Evolutionary conservation across 441 rosid species (phyloP).

Genomic region (Theobroma grandiflorum): DNA sequence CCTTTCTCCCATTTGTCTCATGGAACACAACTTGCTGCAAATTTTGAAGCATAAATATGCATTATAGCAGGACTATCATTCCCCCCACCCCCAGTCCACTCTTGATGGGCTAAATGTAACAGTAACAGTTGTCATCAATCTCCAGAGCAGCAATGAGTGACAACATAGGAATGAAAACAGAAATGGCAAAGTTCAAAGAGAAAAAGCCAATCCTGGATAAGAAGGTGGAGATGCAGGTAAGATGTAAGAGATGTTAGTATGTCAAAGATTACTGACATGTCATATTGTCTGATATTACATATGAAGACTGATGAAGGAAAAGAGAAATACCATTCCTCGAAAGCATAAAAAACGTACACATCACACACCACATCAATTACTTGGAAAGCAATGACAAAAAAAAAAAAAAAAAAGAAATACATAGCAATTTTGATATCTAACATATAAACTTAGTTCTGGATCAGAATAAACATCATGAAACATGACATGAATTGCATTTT

Average conservation of each 20-base stretch:
- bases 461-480: constrained; percentile 10
- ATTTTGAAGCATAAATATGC: not conserved
- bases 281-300: not conserved
- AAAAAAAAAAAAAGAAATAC: not conserved
- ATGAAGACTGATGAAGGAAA: not conserved
- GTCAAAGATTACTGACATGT: not conserved
- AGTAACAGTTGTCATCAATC: not conserved
- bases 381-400: not conserved
- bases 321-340: not conserved
- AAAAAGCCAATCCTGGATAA: not conserved
- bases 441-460: not conserved
- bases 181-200: not conserved
- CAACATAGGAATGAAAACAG: not conserved
- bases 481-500: not conserved
- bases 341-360: constrained; percentile 5
- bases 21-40: not conserved
- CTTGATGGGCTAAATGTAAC: not conserved
- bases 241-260: not conserved
- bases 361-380: not conserved
- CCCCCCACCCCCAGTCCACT: not conserved
- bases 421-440: not conserved
- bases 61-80: not conserved
- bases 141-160: not conserved
- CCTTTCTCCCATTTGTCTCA: not conserved
- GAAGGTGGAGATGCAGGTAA: not conserved